phyloP scores from a whole-genome alignment of 1,284 basidiomycete genomes.

The Ceratobasidium sp. region DNA sequence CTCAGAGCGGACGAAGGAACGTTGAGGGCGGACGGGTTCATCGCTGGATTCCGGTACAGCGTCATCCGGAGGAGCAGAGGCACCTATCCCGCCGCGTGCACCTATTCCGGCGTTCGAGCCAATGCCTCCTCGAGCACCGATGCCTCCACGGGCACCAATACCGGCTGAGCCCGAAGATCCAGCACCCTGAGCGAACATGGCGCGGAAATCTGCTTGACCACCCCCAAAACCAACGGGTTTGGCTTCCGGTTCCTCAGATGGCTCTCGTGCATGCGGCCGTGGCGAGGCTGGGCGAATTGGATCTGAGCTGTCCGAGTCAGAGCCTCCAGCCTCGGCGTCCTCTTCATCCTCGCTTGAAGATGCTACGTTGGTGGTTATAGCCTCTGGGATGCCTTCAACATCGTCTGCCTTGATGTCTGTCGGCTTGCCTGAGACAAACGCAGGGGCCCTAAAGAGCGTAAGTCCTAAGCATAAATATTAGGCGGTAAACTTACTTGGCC shows the following conservation, averaged over 20 bases:
- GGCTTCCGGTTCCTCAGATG: conserved; percentile 50
- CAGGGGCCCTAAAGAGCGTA: conserved; percentile 66
- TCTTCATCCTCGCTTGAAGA: conserved; percentile 52
- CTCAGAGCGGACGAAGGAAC: conserved; percentile 69
- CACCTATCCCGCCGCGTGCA: conserved; percentile 55
- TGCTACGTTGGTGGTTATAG: not conserved
- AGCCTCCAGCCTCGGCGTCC: conserved; percentile 54
- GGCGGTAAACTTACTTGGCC: conserved; percentile 65
- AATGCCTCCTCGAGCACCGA: conserved; percentile 23
- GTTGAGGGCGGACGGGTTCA: conserved; percentile 56
- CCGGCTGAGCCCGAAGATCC: conserved; percentile 41
- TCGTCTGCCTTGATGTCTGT: conserved; percentile 54
- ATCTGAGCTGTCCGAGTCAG: conserved; percentile 39
- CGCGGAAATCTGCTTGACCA: conserved; percentile 50
- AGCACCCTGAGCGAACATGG: conserved; percentile 50
- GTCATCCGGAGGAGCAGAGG: conserved; percentile 43
- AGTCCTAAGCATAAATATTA: conserved; percentile 4
- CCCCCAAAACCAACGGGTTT: conserved; percentile 50
- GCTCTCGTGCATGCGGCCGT: conserved; percentile 63
- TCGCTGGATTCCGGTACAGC: conserved; percentile 57
- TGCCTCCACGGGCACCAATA: conserved; percentile 33
- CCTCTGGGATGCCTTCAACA: conserved; percentile 50
- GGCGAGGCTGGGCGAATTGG: conserved; percentile 60
- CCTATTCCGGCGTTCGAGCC: conserved; percentile 42
- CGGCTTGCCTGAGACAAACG: conserved; percentile 62